These are phyloP conservation scores for Aspergillus chevalieri DNA, from an alignment of 2,329 filamentous ascomycete species.

Conservation along the genomic window DNA sequence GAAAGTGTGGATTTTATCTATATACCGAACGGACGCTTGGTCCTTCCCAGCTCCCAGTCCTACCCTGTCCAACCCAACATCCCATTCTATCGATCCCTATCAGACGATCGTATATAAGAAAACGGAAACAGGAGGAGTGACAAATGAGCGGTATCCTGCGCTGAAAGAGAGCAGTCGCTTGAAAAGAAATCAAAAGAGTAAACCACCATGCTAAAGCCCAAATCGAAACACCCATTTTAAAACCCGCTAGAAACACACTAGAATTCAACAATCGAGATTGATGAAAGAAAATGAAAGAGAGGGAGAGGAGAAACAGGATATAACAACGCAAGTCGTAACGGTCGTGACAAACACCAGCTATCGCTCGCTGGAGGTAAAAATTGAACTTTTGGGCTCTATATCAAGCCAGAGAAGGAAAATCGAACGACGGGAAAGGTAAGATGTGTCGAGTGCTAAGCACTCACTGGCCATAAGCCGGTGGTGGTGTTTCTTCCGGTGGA, in stretches of 20 bases:
- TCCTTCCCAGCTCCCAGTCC: background rate
- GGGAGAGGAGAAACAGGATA: conserved; percentile 12
- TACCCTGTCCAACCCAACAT: background rate
- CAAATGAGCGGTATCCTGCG: background rate
- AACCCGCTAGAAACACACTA: background rate
- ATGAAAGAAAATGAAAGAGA: conserved; percentile 6
- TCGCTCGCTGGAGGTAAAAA: conserved; percentile 8
- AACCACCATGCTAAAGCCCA: conserved; percentile 9
- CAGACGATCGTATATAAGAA: conserved; percentile 1
- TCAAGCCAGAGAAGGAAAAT: conserved; percentile 4
- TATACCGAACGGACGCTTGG: background rate
- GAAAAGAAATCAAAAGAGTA: conserved; percentile 10
- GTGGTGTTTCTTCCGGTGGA: conserved; percentile 33
- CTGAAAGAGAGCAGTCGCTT: background rate
- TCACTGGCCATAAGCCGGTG: conserved; percentile 42
- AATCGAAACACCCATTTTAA: background rate
- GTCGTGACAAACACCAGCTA: conserved; percentile 14
- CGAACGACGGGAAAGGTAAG: conserved; percentile 4
- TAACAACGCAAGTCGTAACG: conserved; percentile 15
- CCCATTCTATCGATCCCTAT: background rate
- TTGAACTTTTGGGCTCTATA: background rate
- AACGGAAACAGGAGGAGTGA: conserved; percentile 3
- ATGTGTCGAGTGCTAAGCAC: background rate
- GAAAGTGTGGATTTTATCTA: background rate
- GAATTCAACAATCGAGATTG: background rate